Evolutionary conservation across 2,329 filamentous ascomycete genomes (phyloP), one percentile per base, ranked within the genome.

Genomic region (Pseudogymnoascus sp.): DNA sequence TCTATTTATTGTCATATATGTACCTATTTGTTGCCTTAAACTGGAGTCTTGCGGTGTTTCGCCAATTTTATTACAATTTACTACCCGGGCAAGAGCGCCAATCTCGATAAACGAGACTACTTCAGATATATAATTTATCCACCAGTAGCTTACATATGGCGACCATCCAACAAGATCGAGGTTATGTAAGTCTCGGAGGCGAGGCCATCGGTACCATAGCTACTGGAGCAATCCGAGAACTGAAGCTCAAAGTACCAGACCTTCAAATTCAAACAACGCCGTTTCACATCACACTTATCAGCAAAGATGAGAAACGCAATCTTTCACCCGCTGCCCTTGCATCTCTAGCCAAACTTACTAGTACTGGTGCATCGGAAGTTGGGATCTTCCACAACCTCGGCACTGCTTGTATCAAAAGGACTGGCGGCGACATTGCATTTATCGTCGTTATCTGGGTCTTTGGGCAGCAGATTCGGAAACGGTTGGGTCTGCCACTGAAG

Each of bases 361-460:
- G 14, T 0, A 5, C 33, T 26, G 6, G 6, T 16, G 59, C 16
- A 4, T 12, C 33, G 11, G 33, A 60, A 40, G 19, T 38, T 38
- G 59, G 59, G n/a, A 24, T 14, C 4, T 26, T 60, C 33, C 37
- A 60, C 19, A 28, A 3, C 24, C 33, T 60, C 8, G 59, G 59
- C 19, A 60, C 19, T 38, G 59, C 37, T 24, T 60, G 8, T 28
- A 40, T 60, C 11, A 38, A 60, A 40, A 24, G 37, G 35, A 38
- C 10, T n/a, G 6, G 24, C 6, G 24, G 33, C 59, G 33, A 60
- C 6, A n/a, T 60, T 28, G 19, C 37, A 12, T 61, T 62, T 8
- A 28, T 66, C 14, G 62, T 63, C 4, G 26, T 67, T 6, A 24
- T 67, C 4, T 67, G 65, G 65, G 59, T 46, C 14, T 43, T 65